phyloP scores from a whole-genome alignment of 371 early-diverging fungal species.

The Modicella reniformis region DNA sequence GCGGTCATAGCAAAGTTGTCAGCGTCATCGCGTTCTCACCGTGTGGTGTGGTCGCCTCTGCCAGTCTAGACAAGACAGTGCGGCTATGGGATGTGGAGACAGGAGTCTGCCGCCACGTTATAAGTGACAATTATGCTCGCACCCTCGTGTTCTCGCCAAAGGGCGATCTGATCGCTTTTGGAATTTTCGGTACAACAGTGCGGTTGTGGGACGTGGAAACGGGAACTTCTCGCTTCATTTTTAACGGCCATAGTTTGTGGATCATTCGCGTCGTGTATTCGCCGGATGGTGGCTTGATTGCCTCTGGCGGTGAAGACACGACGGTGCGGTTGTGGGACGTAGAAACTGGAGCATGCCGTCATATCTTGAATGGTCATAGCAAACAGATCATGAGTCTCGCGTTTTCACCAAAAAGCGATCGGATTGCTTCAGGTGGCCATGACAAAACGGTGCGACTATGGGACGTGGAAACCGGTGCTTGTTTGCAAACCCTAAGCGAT shows the following conservation, averaged over 20 bases:
- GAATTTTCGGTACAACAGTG: background rate
- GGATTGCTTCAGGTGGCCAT: background rate
- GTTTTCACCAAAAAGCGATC: background rate
- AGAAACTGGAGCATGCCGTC: no score
- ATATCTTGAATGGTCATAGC: no score
- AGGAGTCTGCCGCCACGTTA: no score
- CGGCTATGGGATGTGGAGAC: no score
- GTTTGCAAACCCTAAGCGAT: background rate
- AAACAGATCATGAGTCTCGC: background rate
- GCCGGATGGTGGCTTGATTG: background rate
- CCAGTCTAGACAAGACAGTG: background rate
- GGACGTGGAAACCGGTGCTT: background rate
- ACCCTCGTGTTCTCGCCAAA: no score
- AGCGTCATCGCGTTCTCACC: constrained; percentile 1
- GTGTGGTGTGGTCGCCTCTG: background rate
- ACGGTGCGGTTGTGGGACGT: background rate
- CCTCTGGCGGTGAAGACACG: background rate
- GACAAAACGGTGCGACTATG: background rate
- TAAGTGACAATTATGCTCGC: no score
- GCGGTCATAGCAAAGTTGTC: no score
- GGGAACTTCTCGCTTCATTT: no score
- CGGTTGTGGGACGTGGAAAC: constrained; percentile 2
- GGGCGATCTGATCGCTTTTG: no score
- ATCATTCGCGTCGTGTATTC: background rate
- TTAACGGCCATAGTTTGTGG: background rate